Evolutionary conservation across 495 filamentous ascomycete species (phyloP), one percentile per base, ranked within the genome.

Genomic region (Aspergillus affinis): DNA sequence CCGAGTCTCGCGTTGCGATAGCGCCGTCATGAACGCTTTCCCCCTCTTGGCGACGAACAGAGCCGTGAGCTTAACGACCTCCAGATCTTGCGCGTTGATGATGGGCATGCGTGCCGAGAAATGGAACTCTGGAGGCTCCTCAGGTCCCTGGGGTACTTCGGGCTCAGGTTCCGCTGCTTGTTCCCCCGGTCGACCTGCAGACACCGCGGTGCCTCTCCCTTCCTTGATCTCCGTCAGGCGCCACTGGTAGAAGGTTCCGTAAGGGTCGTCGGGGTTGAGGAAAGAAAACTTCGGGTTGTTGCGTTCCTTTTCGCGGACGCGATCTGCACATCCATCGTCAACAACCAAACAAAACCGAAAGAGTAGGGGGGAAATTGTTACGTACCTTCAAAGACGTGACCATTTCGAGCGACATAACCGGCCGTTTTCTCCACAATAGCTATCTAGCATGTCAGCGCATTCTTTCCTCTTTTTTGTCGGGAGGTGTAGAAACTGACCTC

Each of bases 91-190:
- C 61, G 95, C 91, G 77, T 85, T 93, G 77, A 98, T 97, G 66
- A 90, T 96, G 61, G 94, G 94, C 92, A 98, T 97, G 68, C 93
- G 88, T 59, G 94, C 93, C 52, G 90, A 96, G 77, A 98, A 98
- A 65, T 90, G 84, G 69, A 96, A 98, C 65, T 92, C 86, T 32
- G 91, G 84, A n/a, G 94, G 95, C 68, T 92, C 86, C 23, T 84
- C 82, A 17, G 94, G 95, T 49, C 93, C 94, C 76, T 88, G 83
- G 50, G 90, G 88, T 69, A 89, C 88, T 57, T 83, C 82, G 23
- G 78, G 76, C 69, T 87, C 85, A 30, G 81, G 77, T 5, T 73
- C 77, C 19, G 82, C 75, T 50, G 75, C 77, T 41, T 73, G 72
- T 68, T 94, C 90, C 26, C 84, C 86, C 26, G 77, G 73, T 62